Evolutionary conservation across 306 rosid species (phyloP), one percentile per base, ranked within the genome.

Genomic region (Lathyrus sativus): DNA sequence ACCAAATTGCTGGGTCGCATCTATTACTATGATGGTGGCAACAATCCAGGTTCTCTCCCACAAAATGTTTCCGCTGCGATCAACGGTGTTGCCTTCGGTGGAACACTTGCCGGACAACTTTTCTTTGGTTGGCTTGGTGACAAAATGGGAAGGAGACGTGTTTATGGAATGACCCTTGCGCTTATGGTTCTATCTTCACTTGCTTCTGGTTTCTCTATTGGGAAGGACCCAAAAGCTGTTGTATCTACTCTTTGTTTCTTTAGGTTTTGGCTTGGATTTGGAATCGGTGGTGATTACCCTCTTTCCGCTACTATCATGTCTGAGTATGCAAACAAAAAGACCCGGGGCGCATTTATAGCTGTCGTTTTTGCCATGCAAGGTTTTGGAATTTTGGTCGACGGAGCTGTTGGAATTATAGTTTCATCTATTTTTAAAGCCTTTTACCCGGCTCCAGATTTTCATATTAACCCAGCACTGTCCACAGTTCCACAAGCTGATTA

Each of bases 91-190:
- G 96, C 96, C 43, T 87, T 91, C 66, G 81, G 90, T 41, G 98
- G 98, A 3, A 84, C 98, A n/a, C 87, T 89, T 9, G 45, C 85
- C 0, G 97, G 97, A 67, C 97, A 91, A 49, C 91, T 91, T 46
- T 89, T 91, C 82, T 91, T 91, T 61, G 98, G 98, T 0, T 91
- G 98, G 98, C 95, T 91, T 1, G 98, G 98, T 12, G 96, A 91
- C 79, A 91, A 91, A 63, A 33, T 91, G 83, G 96, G 98, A 4
- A 77, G 98, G 4, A 91, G 89, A 65, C 83, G 85, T 0, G 96
- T 89, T 37, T 91, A 91, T 17, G 96, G 98, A 9, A 84, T 91
- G 87, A 90, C 92, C 13, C 98, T 91, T 35, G 84, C 89, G 96
- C 66, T 89, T 54, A 91, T 91, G 98, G 95, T 91, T 6, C 7